phyloP scores from a whole-genome alignment of 164 flowering plant species.

The Malania oleifera region DNA sequence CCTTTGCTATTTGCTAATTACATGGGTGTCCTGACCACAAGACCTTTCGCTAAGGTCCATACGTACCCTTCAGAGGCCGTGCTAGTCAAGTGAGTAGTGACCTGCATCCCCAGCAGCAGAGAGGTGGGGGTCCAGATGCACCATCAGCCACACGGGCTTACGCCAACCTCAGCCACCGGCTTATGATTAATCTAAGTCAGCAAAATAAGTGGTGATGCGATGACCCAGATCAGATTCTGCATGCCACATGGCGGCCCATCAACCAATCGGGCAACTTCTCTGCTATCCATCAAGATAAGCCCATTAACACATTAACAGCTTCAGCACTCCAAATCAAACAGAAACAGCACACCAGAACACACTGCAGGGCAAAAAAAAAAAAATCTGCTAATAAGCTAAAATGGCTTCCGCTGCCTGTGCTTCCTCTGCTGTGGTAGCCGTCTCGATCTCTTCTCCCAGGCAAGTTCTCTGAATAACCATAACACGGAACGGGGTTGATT shows the following conservation, averaged over 20 bases:
- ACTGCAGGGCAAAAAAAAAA: not conserved
- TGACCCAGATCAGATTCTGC: slow-evolving; percentile 34
- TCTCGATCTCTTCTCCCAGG: slow-evolving; percentile 68
- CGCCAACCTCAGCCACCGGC: slow-evolving; percentile 36
- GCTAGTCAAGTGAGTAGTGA: too few species aligned
- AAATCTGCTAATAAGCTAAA: not conserved
- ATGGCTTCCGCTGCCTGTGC: slow-evolving; percentile 86
- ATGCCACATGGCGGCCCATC: slow-evolving; percentile 47
- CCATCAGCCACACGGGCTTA: not conserved
- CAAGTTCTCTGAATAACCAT: slow-evolving; percentile 23
- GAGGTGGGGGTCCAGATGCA: too few species aligned
- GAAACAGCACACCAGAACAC: not conserved
- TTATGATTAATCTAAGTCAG: slow-evolving; percentile 19
- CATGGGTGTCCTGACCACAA: too few species aligned
- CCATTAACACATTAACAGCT: slow-evolving; percentile 24
- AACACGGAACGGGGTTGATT: too few species aligned
- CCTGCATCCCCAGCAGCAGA: too few species aligned
- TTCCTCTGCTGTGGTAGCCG: slow-evolving; percentile 78
- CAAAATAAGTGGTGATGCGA: slow-evolving; percentile 18
- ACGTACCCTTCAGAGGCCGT: too few species aligned
- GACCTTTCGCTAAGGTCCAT: too few species aligned
- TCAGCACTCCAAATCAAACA: not conserved
- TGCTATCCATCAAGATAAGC: slow-evolving; percentile 74
- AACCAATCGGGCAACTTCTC: slow-evolving; percentile 38
- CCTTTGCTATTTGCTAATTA: too few species aligned